phyloP scores from a whole-genome alignment of 495 filamentous ascomycete genomes.

The Podospora pseudopauciseta region DNA sequence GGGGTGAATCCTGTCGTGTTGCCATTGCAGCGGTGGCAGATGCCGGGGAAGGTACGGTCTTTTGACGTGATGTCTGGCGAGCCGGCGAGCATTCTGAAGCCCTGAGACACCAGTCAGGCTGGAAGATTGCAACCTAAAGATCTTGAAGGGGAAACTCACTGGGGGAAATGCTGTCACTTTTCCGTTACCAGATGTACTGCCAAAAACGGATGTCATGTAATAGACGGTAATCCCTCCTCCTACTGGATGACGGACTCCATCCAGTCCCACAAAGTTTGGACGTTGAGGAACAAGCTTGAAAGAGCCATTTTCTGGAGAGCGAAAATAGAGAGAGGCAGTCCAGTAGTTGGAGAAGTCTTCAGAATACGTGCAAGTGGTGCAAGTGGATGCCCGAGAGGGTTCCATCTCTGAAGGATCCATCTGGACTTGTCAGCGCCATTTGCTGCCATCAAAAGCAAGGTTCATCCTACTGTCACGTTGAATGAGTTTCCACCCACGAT shows the following conservation, averaged over 20 bases:
- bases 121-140: background rate
- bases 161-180: slow-evolving; percentile 37
- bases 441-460: too few relatives aligned
- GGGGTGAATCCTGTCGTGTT: background rate
- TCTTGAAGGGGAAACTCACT: slow-evolving; percentile 17
- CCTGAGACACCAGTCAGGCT: slow-evolving; percentile 18
- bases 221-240: slow-evolving; percentile 43
- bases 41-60: slow-evolving; percentile 28
- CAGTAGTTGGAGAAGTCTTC: slow-evolving; percentile 46
- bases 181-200: slow-evolving; percentile 21
- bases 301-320: slow-evolving; percentile 36
- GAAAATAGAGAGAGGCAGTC: slow-evolving; percentile 44
- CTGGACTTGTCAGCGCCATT: background rate
- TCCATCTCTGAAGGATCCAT: slow-evolving; percentile 23
- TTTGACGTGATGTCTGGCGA: slow-evolving; percentile 31
- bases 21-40: slow-evolving; percentile 10
- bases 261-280: slow-evolving; percentile 29
- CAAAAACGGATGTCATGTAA: slow-evolving; percentile 34
- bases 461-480: slow-evolving; percentile 27
- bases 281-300: slow-evolving; percentile 40
- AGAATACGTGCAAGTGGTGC: slow-evolving; percentile 38
- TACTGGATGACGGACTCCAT: slow-evolving; percentile 37
- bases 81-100: slow-evolving; percentile 43
- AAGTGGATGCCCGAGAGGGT: slow-evolving; percentile 28
- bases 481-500: slow-evolving; percentile 40